These are phyloP conservation scores for Neopestalotiopsis rosae DNA, from an alignment of 2,329 filamentous ascomycete species.

Conservation along the genomic window DNA sequence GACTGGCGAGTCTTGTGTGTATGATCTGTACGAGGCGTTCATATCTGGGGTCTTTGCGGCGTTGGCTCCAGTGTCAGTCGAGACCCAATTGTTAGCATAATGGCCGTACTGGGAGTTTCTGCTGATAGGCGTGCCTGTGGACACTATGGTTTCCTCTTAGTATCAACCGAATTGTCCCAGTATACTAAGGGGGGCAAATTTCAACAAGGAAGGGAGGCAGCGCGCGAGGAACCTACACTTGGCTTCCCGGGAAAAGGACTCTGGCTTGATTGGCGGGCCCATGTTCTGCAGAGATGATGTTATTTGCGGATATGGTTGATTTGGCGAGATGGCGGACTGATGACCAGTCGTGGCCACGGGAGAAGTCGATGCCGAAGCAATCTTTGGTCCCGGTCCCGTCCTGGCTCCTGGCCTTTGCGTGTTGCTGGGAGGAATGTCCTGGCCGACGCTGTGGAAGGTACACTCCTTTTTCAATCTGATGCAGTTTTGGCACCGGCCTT, in stretches of 20 bases:
- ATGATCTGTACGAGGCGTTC: slow-evolving; percentile 54
- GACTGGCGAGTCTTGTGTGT: slow-evolving; percentile 55
- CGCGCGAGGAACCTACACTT: slow-evolving; percentile 45
- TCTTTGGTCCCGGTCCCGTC: slow-evolving; percentile 44
- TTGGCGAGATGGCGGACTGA: slow-evolving; percentile 45
- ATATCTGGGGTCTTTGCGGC: slow-evolving; percentile 48
- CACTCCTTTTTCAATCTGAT: slow-evolving; percentile 95
- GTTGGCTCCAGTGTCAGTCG: slow-evolving; percentile 45
- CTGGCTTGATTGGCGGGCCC: slow-evolving; percentile 49
- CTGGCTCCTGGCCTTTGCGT: slow-evolving; percentile 48
- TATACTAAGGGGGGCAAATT: not conserved
- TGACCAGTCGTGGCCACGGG: slow-evolving; percentile 50
- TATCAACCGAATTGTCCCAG: not conserved
- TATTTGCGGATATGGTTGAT: slow-evolving; percentile 48
- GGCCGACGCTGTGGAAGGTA: slow-evolving; percentile 88
- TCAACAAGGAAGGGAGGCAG: not conserved
- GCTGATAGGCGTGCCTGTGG: slow-evolving; percentile 37
- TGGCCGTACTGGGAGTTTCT: slow-evolving; percentile 47
- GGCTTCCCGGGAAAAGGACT: slow-evolving; percentile 43
- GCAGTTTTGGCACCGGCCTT: slow-evolving; percentile 87
- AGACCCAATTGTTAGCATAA: slow-evolving; percentile 49
- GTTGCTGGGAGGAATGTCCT: slow-evolving; percentile 56
- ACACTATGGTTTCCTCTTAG: slow-evolving; percentile 33
- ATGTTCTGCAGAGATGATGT: slow-evolving; percentile 50
- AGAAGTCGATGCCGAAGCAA: slow-evolving; percentile 54